A percentile compares a stretch with the other conserved stretches of the same genome.
Conservation (phyloP, 495 filamentous ascomycete genomes). For the Immersiella caudata region DNA sequence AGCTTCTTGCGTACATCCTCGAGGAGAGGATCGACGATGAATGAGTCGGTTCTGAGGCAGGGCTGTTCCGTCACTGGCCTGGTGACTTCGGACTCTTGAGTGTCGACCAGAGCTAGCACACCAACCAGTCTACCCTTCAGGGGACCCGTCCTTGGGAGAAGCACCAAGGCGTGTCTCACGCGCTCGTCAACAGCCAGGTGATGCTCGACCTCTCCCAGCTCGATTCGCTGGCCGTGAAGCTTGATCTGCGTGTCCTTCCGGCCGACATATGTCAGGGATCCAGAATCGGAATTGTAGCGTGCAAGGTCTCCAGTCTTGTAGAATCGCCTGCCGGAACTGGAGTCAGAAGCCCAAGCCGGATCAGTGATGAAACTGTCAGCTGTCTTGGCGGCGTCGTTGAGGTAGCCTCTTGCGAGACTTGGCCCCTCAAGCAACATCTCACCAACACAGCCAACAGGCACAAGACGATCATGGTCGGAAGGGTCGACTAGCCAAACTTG, state of each 20-base stretch:
- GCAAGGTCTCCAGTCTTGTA: slow-evolving; percentile 66
- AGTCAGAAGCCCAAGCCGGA: slow-evolving; percentile 16
- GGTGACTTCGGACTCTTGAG: neutral
- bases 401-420: slow-evolving; percentile 59
- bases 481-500: slow-evolving; percentile 60
- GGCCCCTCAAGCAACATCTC: slow-evolving; percentile 78
- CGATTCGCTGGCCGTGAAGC: slow-evolving; percentile 43
- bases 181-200: slow-evolving; percentile 32
- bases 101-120: slow-evolving; percentile 19
- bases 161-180: slow-evolving; percentile 47
- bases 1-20: slow-evolving; percentile 19
- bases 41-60: slow-evolving; percentile 3
- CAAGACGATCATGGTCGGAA: slow-evolving; percentile 58
- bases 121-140: slow-evolving; percentile 47
- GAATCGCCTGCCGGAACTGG: slow-evolving; percentile 30
- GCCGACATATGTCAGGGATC: slow-evolving; percentile 53
- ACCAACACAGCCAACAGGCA: slow-evolving; percentile 69
- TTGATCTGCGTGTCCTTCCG: slow-evolving; percentile 45
- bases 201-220: slow-evolving; percentile 59
- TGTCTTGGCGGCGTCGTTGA: slow-evolving; percentile 69
- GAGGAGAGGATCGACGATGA: slow-evolving; percentile 13
- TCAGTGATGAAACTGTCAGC: slow-evolving; percentile 49
- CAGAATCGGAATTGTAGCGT: slow-evolving; percentile 53
- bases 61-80: neutral
- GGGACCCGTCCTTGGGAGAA: slow-evolving; percentile 47